Base-by-base conservation (phyloP, 805 yeast species). In the Candida yuanshanica region DNA sequence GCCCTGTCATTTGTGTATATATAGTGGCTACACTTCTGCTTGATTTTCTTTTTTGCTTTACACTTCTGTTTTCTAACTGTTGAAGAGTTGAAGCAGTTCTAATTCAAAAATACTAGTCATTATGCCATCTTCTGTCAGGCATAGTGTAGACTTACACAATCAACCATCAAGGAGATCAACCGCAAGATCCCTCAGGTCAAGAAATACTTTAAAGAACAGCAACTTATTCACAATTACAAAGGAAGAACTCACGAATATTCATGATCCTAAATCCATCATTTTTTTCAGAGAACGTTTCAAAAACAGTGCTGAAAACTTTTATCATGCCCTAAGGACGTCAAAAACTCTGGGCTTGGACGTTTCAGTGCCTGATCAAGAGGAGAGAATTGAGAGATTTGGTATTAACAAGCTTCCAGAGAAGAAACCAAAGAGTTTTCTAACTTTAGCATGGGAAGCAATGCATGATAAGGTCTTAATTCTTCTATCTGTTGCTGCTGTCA, bases 391-490 rank as follows among this genome's bases (percentile, higher is more conserved):
- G n/a, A 63, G 59, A 6, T 93, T 76, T 59, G 96, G 95, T 20
- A 64, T 60, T 14, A 93, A 93, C 58, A 61, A 55, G 20, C 60
- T 93, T 16, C 98, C 98, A 0, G 81, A 76, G 43, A 75, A 75
- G 50, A 68, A 75, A n/a, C 72, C 82, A 9, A 86, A 84, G 55
- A 69, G 87, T 2, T 81, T 93, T 47, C 65, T 81, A 35, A 53
- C 59, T 44, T 69, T 93, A 32, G 81, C 93, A 50, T 78, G 75
- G 68, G 86, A 84, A 52, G 96, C 97, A 4, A 66, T 93, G 66
- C 81, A 90, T 44, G 99, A 93, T 62, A 87, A 89, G 62, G 95
- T 93, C 17, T 72, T 95, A 61, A 81, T 93, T 41, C 67, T 95
- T 49, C 71, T 93, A 52, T 69, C 86, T 2, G 71, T 85, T 2